Evolutionary conservation across 2,329 filamentous ascomycete species (phyloP).

Genomic region (Phialophora tarda): DNA sequence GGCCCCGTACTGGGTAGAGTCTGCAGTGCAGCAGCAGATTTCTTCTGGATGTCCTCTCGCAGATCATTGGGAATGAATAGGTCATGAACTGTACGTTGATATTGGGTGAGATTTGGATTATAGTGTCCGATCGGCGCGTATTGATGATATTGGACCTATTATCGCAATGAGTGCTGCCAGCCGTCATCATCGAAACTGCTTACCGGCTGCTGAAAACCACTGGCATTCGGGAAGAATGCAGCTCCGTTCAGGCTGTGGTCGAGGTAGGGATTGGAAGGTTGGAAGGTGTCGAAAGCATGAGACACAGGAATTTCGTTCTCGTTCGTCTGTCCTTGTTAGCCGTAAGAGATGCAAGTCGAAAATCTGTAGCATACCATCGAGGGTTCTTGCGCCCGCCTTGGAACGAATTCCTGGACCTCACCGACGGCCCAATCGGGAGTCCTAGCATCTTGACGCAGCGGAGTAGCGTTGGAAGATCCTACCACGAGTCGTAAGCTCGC

Average conservation of each 20-base stretch:
- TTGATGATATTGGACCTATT: slow-evolving; percentile 84
- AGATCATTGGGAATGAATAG: slow-evolving; percentile 89
- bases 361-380: slow-evolving; percentile 53
- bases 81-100: slow-evolving; percentile 85
- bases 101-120: slow-evolving; percentile 77
- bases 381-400: slow-evolving; percentile 58
- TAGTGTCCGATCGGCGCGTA: slow-evolving; percentile 88
- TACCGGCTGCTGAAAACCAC: slow-evolving; percentile 69
- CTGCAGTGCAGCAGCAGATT: slow-evolving; percentile 82
- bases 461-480: slow-evolving; percentile 51
- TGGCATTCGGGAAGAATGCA: slow-evolving; percentile 68
- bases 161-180: slow-evolving; percentile 15
- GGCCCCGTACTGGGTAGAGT: slow-evolving; percentile 74
- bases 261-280: slow-evolving; percentile 74
- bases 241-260: slow-evolving; percentile 66
- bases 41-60: slow-evolving; percentile 86
- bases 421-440: slow-evolving; percentile 53
- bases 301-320: slow-evolving; percentile 33
- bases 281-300: slow-evolving; percentile 35
- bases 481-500: slow-evolving; percentile 24
- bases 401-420: slow-evolving; percentile 58
- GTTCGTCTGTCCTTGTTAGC: slow-evolving; percentile 23
- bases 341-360: background rate
- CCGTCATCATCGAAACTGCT: slow-evolving; percentile 38
- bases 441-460: slow-evolving; percentile 48